These are phyloP conservation scores for Gossypium sturtianum DNA, from an alignment of 345 rosid genomes.

Conservation along the genomic window DNA sequence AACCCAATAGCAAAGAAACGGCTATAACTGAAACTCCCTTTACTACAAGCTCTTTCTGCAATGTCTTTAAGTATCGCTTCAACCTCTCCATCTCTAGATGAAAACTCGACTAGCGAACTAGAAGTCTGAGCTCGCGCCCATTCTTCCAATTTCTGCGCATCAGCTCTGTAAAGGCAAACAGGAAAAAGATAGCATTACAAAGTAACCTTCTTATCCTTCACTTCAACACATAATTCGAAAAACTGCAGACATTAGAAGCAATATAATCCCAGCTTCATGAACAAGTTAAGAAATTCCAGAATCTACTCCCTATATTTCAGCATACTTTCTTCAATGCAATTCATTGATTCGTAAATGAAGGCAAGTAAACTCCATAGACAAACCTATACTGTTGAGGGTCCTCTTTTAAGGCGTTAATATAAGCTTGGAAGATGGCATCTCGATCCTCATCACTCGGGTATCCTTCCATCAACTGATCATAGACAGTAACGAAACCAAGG, in stretches of 20 bases:
- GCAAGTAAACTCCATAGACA: neutral
- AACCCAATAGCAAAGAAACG: slow-evolving; percentile 97
- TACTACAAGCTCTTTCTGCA: slow-evolving; percentile 65
- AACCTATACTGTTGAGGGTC: slow-evolving; percentile 91
- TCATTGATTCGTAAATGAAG: neutral
- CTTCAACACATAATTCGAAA: neutral
- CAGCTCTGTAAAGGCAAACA: slow-evolving; percentile 37
- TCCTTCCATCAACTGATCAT: slow-evolving; percentile 97
- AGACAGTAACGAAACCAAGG: slow-evolving; percentile 93
- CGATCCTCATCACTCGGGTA: slow-evolving; percentile 90
- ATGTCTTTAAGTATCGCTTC: slow-evolving; percentile 72
- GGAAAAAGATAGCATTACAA: neutral
- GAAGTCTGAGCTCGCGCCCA: slow-evolving; percentile 77
- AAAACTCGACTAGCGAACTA: slow-evolving; percentile 62
- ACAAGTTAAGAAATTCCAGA: neutral
- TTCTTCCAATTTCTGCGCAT: slow-evolving; percentile 89
- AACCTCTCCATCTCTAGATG: slow-evolving; percentile 76
- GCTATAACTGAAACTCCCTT: slow-evolving; percentile 86
- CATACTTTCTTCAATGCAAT: neutral
- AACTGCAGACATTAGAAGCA: neutral
- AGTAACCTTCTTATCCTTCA: neutral
- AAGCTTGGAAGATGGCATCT: slow-evolving; percentile 79
- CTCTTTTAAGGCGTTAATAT: slow-evolving; percentile 72
- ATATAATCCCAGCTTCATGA: neutral
- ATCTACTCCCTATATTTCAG: neutral